Evolutionary conservation across 1,284 basidiomycete species (phyloP), one percentile per base, ranked within the genome.

Genomic region (Cryptococcus sp.): DNA sequence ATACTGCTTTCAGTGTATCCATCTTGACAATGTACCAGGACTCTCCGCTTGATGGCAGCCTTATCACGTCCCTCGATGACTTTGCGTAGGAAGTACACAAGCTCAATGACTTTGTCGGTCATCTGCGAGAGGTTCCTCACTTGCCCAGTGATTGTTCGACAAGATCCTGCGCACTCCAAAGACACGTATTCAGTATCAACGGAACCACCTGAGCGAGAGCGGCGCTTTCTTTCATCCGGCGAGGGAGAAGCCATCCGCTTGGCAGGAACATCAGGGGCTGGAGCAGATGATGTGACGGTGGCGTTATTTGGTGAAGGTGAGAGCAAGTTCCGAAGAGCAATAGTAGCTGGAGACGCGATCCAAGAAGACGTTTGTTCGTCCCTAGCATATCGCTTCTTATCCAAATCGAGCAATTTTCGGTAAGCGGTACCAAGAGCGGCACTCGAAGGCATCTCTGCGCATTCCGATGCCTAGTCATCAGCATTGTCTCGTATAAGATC

Each of bases 1-100:
- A 95, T 86, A 39, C 89, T 91, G 19, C 89, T 89, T 78, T 98
- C 95, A 25, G 94, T 97, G 62, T 80, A 80, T 10, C 79, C 79
- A 61, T 80, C 79, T 58, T 78, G 77, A 54, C 79, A 79, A 57
- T 79, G 77, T 2, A 79, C 67, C n/a, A 80, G 68, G 16, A 80
- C 68, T 46, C 61, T 61, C 17, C 70, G 59, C 52, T 72, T 73
- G 50, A 61, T 56, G 22, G 68, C 68, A 2, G 64, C 59, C 40
- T 66, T 64, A 54, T 75, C 73, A 37, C 69, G 55, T 2, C 72
- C 73, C 51, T 77, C 75, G 40, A 76, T 59, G 17, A 76, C 52
- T 56, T 74, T 73, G 49, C 70, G 66, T 19, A 78, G 57, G 55
- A 72, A 74, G 39, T 73, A 71, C 26, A 76, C 75, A 15, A 78